phyloP scores from a whole-genome alignment of 202 grass and related monocot genomes.

The Schoenoplectus tabernaemontani region DNA sequence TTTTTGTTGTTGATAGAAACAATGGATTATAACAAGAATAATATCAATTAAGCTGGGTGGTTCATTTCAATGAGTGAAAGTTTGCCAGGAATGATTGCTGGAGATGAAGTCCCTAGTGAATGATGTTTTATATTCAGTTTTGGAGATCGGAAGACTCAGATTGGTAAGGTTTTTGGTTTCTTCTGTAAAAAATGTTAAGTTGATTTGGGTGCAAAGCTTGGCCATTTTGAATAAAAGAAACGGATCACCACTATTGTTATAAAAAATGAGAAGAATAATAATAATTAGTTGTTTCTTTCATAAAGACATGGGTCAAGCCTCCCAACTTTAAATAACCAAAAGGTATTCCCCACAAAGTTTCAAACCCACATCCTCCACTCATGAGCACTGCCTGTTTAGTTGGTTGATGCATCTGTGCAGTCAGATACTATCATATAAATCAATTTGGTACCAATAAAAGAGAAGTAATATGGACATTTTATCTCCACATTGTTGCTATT shows the following conservation, averaged over 20 bases:
- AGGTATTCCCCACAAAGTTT: neutral
- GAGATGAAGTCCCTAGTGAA: neutral
- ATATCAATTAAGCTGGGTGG: neutral
- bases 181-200: neutral
- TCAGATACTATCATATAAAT: neutral
- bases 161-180: neutral
- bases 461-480: neutral
- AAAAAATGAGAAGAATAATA: neutral
- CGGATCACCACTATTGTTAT: no score
- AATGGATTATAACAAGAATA: no score
- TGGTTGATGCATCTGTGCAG: neutral
- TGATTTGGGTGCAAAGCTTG: neutral
- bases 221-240: neutral
- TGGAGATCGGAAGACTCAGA: neutral
- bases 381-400: neutral
- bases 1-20: no score
- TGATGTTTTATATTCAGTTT: neutral
- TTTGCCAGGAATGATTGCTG: neutral
- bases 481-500: neutral
- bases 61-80: neutral
- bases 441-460: neutral
- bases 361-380: neutral
- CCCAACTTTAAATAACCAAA: neutral
- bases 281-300: neutral
- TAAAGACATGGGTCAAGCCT: neutral